Base-by-base conservation (phyloP, 805 yeast species). In the Grigorovia transvaalensis region DNA sequence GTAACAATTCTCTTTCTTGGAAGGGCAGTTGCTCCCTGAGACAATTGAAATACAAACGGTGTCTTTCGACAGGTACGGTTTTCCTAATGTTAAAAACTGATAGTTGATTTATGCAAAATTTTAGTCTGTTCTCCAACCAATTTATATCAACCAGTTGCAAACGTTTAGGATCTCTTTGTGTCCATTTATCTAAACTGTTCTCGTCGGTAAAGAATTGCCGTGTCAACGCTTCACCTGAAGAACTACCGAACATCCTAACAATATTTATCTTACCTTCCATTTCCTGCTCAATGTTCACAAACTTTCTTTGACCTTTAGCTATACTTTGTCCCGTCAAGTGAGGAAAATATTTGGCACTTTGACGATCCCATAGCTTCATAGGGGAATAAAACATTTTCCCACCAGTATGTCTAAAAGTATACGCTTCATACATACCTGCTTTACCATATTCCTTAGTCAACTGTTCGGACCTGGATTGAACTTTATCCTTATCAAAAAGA, bases 341-440 rank as follows among this genome's bases (percentile, higher is more conserved):
- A 9, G 98, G 96, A 70, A 93, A 88, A 64, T 80, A 93, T 47
- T 80, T 69, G 0, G 97, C 75, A 61, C 78, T 84, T 8, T 85
- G 90, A 12, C 73, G 69, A 54, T 78, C 79, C 77, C 91, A 90
- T 59, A 78, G 84, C 1, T 89, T 79, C n/a, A 78, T 73, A 1
- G 98, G 98, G 0, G 96, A 79, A 17, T 76, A 71, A 71, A 89
- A 93, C 56, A 90, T 74, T 68, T 89, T 88, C 23, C 98, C 99
- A 42, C 81, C 78, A 2, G 91, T 86, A 58, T 83, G 84, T 48
- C 83, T 73, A 62, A 80, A 83, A 2, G 78, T 74, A 59, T 79
- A 78, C 62, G 82, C 73, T 53, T 82, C 84, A 56, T 79, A 77
- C 75, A 81, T 75, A n/a, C 85, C 82, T 29, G 87, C 81, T 56